Evolutionary conservation across 2,329 filamentous ascomycete genomes (phyloP), one percentile per base, ranked within the genome.

Genomic region (Phialophora tarda): DNA sequence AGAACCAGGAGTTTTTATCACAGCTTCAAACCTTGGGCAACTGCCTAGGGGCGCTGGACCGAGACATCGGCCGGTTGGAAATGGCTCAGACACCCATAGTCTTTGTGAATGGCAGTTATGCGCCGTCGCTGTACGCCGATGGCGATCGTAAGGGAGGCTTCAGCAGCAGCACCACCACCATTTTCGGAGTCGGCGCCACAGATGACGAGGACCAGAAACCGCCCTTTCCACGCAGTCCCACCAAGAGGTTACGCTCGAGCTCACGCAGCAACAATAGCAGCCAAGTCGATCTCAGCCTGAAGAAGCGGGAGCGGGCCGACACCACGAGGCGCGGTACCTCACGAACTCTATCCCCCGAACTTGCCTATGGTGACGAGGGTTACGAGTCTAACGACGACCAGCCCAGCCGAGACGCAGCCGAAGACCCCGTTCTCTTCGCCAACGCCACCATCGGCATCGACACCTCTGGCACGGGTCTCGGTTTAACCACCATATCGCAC

Each of bases 21-120:
- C 41, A 62, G n/a, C 32, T 62, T 12, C 30, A 55, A 26, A 62
- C 59, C 7, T 24, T 62, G 59, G 47, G 23, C 6, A 62, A 51
- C n/a, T 53, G 47, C 28, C 32, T 62, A 11, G 48, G 24, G n/a
- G 59, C 32, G 23, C 24, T 62, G 47, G 47, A 62, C 48, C 21
- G 59, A 41, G 59, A 62, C 24, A 55, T 62, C 26, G 6, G 30
- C 12, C 48, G 59, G 21, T 34, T 62, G 59, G 59, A 62, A 4
- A 62, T 62, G 57, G 57, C 41, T 4, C 38, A 32, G 8, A 12
- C 57, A 8, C 57, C 34, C 28, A 30, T 56, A 1, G n/a, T 56
- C 24, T 30, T 56, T 7, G 53, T 56, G 14, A 23, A 12, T 12
- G 30, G 53, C 14, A 56, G 14, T 10, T 12, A n/a, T 2, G 28